Evolutionary conservation across 1,284 basidiomycete genomes (phyloP).

Genomic region (Ceratobasidium sp.): DNA sequence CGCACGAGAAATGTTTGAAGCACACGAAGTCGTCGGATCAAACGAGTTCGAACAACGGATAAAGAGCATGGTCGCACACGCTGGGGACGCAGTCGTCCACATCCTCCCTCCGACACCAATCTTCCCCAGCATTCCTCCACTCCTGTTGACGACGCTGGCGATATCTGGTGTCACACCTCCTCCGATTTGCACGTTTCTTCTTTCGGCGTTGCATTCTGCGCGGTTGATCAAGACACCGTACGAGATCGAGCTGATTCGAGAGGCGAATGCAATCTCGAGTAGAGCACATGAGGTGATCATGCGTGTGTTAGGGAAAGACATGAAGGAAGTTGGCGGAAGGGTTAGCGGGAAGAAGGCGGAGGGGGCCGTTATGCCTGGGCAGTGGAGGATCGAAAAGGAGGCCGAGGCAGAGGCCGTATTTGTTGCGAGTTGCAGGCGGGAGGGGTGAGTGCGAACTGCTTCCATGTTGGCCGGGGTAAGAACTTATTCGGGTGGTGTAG

Average conservation of each 20-base stretch:
- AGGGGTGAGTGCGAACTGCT: conserved; percentile 67
- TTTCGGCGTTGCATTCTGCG: conserved; percentile 78
- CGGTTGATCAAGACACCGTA: conserved; percentile 78
- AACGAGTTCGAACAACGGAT: conserved; percentile 55
- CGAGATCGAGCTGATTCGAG: conserved; percentile 78
- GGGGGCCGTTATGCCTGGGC: conserved; percentile 63
- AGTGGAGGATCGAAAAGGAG: conserved; percentile 91
- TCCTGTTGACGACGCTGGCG: conserved; percentile 52
- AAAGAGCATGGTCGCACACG: background rate
- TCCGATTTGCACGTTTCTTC: conserved; percentile 65
- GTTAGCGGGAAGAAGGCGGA: conserved; percentile 62
- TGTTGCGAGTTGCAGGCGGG: conserved; percentile 83
- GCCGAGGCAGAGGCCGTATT: conserved; percentile 92
- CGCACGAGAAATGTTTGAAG: conserved; percentile 66
- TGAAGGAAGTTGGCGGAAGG: conserved; percentile 59
- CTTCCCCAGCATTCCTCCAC: conserved; percentile 66
- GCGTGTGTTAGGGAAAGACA: conserved; percentile 82
- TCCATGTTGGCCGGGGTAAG: no score
- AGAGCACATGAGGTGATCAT: conserved; percentile 90
- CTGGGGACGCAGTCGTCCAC: conserved; percentile 63
- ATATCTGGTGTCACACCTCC: conserved; percentile 58
- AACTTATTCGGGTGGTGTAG: no score
- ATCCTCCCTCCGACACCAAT: conserved; percentile 61
- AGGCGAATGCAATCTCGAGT: conserved; percentile 85
- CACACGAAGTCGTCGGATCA: conserved; percentile 65